Base-by-base conservation (phyloP, 495 filamentous ascomycete genomes). In the Penicillium mononematosum region DNA sequence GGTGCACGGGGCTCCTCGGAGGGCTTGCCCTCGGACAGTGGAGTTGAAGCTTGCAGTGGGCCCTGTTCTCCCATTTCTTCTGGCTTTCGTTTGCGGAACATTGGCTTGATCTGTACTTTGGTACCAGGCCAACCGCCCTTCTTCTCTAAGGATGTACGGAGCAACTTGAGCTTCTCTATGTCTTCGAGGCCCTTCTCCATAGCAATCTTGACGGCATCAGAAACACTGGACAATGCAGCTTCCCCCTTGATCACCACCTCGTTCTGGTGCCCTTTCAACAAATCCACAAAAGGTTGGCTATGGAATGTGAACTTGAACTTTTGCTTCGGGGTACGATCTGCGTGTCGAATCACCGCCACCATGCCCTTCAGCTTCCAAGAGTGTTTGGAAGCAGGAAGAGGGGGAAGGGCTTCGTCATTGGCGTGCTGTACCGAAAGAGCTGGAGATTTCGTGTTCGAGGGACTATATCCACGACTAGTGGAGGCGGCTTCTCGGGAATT, bases 251-350 rank as follows among this genome's bases (percentile, higher is more conserved):
- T 85, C 9, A 98, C 83, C 9, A 98, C 93, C 63, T 98, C 94
- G 75, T 98, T 93, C 63, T 92, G 88, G 66, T 98, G 93, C 1
- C 94, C 94, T 67, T 89, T 92, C 42, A 98, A 80, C 6, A 98
- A 79, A 56, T 96, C 89, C 46, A 98, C 90, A 66, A 98, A 98
- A 5, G 95, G 95, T 59, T 92, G 89, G 8, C 89, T 95, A 70
- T 98, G 95, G 64, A 98, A 98, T 0, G 94, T 98, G 68, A 97
- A 98, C 65, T 98, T 98, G 77, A 96, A 96, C 66, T 98, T 98
- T 63, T 98, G 94, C 70, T 98, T 98, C 6, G 94, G 94, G 11
- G 94, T 98, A 39, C 94, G 87, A 74, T 98, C 94, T 3, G 95
- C 94, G 69, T 98, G 94, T 24, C 94, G 83, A 48, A 98, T 88